Evolutionary conservation across 2,329 filamentous ascomycete genomes (phyloP), one percentile per base, ranked within the genome.

Genomic region (Colletotrichum sp.): DNA sequence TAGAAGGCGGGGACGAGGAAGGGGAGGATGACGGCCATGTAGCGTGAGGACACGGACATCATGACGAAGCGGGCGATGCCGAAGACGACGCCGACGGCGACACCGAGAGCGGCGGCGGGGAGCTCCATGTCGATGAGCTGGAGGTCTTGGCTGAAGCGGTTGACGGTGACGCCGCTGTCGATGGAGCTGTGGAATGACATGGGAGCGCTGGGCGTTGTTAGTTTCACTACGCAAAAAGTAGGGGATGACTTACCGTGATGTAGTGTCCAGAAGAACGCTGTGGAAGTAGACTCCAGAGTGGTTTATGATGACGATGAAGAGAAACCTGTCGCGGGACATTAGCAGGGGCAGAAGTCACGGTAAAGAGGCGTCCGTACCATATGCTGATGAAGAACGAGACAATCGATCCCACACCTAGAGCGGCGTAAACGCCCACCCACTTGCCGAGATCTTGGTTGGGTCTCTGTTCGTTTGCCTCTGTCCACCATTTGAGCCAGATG

Each of bases 401-500:
- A 3, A 75, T 73, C 5, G 72, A 64, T 12, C 75, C 75, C 1
- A 75, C 67, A 0, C 75, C 75, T 1, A 77, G 55, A 10, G 75
- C 68, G 6, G 80, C 79, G 49, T 86, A 87, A 4, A 86, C 79
- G 1, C 84, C 84, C 5, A 86, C 79, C 77, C 84, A 87, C 63
- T 83, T 82, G 4, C 84, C 85, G 6, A 84, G 71, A 2, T 79
- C 76, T n/a, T 78, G 76, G 79, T 88, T 86, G 1, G 86, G 85
- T 24, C 82, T 78, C 0, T 78, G 69, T 6, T 82, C 80, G 57
- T 87, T 87, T 55, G 84, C 86, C 67, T 87, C 84, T 0, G 87
- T 84, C 88, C 86, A 90, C 80, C 87, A 86, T 72, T 88, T 85
- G 8, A 90, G 83, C 88, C 88, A 90, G 6, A 89, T 67, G 63